Evolutionary conservation across 495 filamentous ascomycete species (phyloP), one percentile per base, ranked within the genome.

Genomic region (Aspergillus carlsbadensis): DNA sequence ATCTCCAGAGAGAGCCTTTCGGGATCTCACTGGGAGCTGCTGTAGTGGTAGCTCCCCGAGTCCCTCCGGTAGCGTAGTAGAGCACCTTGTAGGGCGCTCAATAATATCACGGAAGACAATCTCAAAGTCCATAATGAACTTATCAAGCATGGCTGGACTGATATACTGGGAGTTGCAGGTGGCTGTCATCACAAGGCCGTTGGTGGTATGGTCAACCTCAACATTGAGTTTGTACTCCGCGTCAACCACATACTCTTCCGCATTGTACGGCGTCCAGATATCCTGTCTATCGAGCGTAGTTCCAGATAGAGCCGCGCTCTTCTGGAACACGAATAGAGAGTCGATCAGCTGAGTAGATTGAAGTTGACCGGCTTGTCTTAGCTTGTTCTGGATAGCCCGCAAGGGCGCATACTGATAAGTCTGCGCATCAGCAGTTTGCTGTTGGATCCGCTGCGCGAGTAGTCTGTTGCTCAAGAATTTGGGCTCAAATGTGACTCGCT

Each of bases 291-390:
- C 65, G 49, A 10, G 71, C 58, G 47, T 13, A 7, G 61, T 47
- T 6, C 46, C 52, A 1, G 42, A 56, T 17, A 42, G 65, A 47
- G 15, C 36, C 10, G 59, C 50, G 65, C 69, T 65, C 55, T 83
- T 82, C 62, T 95, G 87, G 60, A 95, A 96, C 0, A 92, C 87
- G 63, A 97, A 96, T 5, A 98, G 74, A 0, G 81, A 87, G 62
- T 96, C 91, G 61, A 97, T 96, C 21, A 96, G 65, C 45, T 56
- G 58, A 20, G 52, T 55, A 3, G 68, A 66, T 10, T 43, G 53
- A 5, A 65, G 54, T 26, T 63, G 60, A 26, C 66, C 63, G 24
- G 61, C 59, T 5, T 65, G 64, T 37, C 73, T 62, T 2, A 68
- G 37, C 4, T 52, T 50, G 52, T 62, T 68, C 37, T 68, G 65